phyloP scores from a whole-genome alignment of 1,284 basidiomycete genomes.

The Malassezia psittaci region DNA sequence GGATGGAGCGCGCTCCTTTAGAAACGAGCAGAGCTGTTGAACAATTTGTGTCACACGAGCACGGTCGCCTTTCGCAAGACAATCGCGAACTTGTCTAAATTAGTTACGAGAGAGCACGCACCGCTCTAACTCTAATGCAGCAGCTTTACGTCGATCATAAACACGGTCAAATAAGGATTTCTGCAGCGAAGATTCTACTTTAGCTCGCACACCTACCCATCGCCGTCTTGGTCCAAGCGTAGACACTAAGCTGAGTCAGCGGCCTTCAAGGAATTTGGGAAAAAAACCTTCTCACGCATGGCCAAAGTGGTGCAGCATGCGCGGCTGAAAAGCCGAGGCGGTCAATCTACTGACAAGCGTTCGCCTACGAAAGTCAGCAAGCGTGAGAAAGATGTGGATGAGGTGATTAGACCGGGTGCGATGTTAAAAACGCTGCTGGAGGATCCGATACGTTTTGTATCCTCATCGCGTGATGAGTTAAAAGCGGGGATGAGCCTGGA shows the following conservation, averaged over 20 bases:
- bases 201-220: conserved; percentile 9
- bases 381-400: background rate
- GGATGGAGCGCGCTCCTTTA: conserved; percentile 25
- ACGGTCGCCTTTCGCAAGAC: conserved; percentile 66
- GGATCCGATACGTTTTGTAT: conserved; percentile 16
- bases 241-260: conserved; percentile 5
- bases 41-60: conserved; percentile 75
- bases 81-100: conserved; percentile 71
- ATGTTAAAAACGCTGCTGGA: conserved; percentile 8
- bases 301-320: conserved; percentile 3
- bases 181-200: conserved; percentile 27
- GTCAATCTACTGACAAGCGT: background rate
- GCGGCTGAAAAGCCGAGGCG: background rate
- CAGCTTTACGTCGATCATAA: conserved; percentile 89
- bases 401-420: conserved; percentile 8
- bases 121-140: conserved; percentile 91
- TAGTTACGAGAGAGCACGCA: conserved; percentile 46
- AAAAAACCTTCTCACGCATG: conserved; percentile 4
- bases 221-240: conserved; percentile 10
- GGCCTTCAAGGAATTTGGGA: background rate
- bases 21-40: conserved; percentile 72
- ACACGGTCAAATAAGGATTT: conserved; percentile 46
- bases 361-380: background rate
- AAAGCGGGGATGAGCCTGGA: conserved; percentile 14
- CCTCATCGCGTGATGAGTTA: conserved; percentile 15